Evolutionary conservation across 208 protist species (phyloP), one percentile per base, ranked within the genome.

Genomic region (Trypanosoma theileri): DNA sequence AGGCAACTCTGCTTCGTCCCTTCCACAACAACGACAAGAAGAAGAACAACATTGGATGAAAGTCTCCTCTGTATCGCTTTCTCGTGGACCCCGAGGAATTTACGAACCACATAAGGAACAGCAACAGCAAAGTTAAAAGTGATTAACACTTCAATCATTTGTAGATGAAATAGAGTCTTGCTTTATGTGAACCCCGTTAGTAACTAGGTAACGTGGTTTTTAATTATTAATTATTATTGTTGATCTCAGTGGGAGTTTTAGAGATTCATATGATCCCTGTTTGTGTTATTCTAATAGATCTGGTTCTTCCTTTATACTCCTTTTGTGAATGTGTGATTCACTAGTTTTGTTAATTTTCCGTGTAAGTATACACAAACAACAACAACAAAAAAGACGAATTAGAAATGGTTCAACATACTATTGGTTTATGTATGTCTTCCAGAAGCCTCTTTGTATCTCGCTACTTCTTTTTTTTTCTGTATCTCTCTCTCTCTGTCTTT

Each of bases 311-410:
- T 61, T 48, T 69, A 48, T 61, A 35, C 24, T 22, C n/a, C 41
- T 74, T 67, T 74, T 74, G 59, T 61, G 57, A 67, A 42, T 73
- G 61, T 41, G 55, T 67, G 28, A 8, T 48, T 66, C 19, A 3
- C 22, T 56, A 12, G n/a, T 22, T 56, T 56, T 24, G 4, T 31
- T 1, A 21, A 16, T 56, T 56, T 9, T 56, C 24, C n/a, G 28
- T 35, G 28, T 35, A 35, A 22, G 13, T 21, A 3, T 56, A 9
- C 16, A 48, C 11, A 48, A 48, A 56, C 12, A 56, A 56, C 4
- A 12, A 44, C 3, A 28, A n/a, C 11, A 17, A 35, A 42, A 59
- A 42, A 42, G 28, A 42, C 2, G 10, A 14, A 48, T 48, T 3
- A 12, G 44, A 48, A 48, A n/a, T 2, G 10, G 11, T 17, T 48